These are phyloP conservation scores for Neonectria hederae DNA, from an alignment of 2,329 filamentous ascomycete genomes.

Conservation along the genomic window DNA sequence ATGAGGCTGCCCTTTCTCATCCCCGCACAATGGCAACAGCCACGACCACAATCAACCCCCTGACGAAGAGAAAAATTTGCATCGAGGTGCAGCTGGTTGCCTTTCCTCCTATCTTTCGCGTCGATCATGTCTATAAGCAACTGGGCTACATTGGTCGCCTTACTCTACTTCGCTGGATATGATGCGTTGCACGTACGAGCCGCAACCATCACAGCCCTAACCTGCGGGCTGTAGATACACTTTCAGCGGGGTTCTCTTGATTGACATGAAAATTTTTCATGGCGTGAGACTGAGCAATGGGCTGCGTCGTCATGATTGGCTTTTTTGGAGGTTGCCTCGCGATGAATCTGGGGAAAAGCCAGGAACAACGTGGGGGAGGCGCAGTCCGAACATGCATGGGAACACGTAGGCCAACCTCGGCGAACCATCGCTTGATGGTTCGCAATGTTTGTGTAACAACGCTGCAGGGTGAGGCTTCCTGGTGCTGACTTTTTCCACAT, in stretches of 20 bases:
- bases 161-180: conserved; percentile 19
- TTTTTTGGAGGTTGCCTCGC: background rate
- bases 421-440: conserved; percentile 16
- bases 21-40: conserved; percentile 5
- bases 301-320: conserved; percentile 20
- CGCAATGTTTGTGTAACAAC: conserved; percentile 9
- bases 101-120: conserved; percentile 18
- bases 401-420: conserved; percentile 1
- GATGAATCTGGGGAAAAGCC: conserved; percentile 21
- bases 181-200: conserved; percentile 28
- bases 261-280: conserved; percentile 14
- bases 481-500: conserved; percentile 4
- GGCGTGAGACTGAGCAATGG: conserved; percentile 8
- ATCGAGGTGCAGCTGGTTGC: conserved; percentile 31
- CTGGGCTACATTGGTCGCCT: conserved; percentile 30
- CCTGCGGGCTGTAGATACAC: conserved; percentile 12
- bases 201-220: conserved; percentile 8
- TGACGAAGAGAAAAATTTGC: conserved; percentile 28
- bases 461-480: background rate
- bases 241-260: background rate
- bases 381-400: conserved; percentile 6
- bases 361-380: conserved; percentile 21
- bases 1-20: conserved; percentile 13
- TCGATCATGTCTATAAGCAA: conserved; percentile 21
- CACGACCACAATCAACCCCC: conserved; percentile 6